These are phyloP conservation scores for Salvia sclarea DNA, from an alignment of 305 asterid species.

Conservation along the genomic window DNA sequence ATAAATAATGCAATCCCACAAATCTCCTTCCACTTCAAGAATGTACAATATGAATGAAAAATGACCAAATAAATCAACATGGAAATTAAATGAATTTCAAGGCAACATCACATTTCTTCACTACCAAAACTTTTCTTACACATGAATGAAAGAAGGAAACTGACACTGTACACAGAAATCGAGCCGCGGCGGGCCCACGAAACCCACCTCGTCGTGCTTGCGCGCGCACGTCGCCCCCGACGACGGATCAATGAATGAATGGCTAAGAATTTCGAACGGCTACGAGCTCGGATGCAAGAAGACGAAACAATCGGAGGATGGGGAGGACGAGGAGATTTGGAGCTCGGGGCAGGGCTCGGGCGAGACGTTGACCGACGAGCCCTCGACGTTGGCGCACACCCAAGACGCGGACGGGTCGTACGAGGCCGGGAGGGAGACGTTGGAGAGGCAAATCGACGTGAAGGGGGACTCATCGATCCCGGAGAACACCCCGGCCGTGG, in stretches of 20 bases:
- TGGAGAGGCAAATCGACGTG: slow-evolving; percentile 66
- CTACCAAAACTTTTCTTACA: slow-evolving; percentile 98
- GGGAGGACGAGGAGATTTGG: slow-evolving; percentile 36
- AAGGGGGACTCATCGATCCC: slow-evolving; percentile 83
- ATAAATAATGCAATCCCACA: slow-evolving; percentile 48
- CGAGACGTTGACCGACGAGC: slow-evolving; percentile 57
- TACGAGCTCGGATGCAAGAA: slow-evolving; percentile 37
- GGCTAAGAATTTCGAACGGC: slow-evolving; percentile 17
- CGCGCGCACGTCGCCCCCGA: slow-evolving; percentile 32
- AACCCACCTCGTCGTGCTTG: not conserved
- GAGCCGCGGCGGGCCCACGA: slow-evolving; percentile 27
- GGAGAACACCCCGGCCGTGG: slow-evolving; percentile 61
- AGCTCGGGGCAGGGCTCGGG: slow-evolving; percentile 81
- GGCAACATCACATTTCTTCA: slow-evolving; percentile 53
- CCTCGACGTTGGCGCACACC: slow-evolving; percentile 56
- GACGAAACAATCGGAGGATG: slow-evolving; percentile 40
- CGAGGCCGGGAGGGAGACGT: slow-evolving; percentile 50
- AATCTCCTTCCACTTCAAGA: slow-evolving; percentile 48
- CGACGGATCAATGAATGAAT: slow-evolving; percentile 48
- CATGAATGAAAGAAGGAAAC: slow-evolving; percentile 56
- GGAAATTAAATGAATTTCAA: slow-evolving; percentile 35
- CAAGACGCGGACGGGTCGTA: slow-evolving; percentile 50
- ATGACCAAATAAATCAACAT: slow-evolving; percentile 31
- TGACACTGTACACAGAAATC: slow-evolving; percentile 71
- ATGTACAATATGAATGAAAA: slow-evolving; percentile 68